Evolutionary conservation across 2,329 filamentous ascomycete species (phyloP).

Genomic region (Aureobasidium sp.): DNA sequence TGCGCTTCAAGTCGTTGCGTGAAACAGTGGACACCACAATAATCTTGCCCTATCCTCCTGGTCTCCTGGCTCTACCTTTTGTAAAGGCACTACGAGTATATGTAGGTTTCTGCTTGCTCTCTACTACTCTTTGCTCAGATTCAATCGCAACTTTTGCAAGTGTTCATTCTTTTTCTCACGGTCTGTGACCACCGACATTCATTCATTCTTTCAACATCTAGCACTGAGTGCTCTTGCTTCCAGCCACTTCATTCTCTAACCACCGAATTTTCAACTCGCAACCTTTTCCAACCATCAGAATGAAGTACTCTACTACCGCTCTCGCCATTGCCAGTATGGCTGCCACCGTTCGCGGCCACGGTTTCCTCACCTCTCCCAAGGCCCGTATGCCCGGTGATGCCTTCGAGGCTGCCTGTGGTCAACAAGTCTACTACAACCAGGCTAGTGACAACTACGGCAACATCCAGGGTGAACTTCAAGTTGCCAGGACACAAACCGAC

Average conservation of each 20-base stretch:
- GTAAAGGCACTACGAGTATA: slow-evolving; percentile 1
- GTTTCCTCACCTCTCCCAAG: slow-evolving; percentile 42
- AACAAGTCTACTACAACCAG: slow-evolving; percentile 48
- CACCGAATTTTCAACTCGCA: slow-evolving; percentile 6
- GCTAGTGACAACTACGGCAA: slow-evolving; percentile 48
- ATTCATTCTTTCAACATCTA: slow-evolving; percentile 19
- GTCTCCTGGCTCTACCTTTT: slow-evolving; percentile 1
- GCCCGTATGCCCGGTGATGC: slow-evolving; percentile 44
- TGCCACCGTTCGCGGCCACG: slow-evolving; percentile 45
- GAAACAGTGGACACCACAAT: slow-evolving; percentile 2
- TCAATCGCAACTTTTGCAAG: slow-evolving; percentile 8
- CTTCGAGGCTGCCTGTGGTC: slow-evolving; percentile 45
- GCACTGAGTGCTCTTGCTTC: slow-evolving; percentile 19
- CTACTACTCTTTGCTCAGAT: background rate
- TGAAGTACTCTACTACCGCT: slow-evolving; percentile 31
- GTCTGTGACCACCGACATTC: slow-evolving; percentile 27
- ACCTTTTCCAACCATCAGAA: slow-evolving; percentile 16
- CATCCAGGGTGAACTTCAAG: slow-evolving; percentile 47
- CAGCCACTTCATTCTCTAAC: slow-evolving; percentile 6
- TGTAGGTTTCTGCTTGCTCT: slow-evolving; percentile 8
- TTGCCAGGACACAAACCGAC: slow-evolving; percentile 40
- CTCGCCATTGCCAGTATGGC: slow-evolving; percentile 37
- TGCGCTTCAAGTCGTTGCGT: background rate
- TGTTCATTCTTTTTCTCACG: slow-evolving; percentile 17
- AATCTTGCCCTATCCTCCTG: slow-evolving; percentile 1